These are phyloP conservation scores for Funneliformis geosporum DNA, from an alignment of 192 early-diverging fungal species.

Conservation along the genomic window DNA sequence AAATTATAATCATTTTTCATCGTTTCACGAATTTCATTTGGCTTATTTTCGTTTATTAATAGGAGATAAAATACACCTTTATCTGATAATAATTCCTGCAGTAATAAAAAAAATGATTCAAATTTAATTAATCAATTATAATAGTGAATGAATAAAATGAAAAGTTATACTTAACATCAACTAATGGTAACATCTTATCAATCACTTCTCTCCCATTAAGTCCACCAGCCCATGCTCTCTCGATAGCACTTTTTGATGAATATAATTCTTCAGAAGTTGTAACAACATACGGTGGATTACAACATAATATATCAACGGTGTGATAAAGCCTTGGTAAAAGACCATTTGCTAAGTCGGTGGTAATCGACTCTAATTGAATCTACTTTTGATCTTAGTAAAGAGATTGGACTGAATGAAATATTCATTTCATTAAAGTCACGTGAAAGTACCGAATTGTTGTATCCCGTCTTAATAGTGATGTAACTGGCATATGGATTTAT, in stretches of 20 bases:
- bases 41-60: slow-evolving; percentile 82
- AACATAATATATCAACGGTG: slow-evolving; percentile 77
- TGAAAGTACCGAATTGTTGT: slow-evolving; percentile 47
- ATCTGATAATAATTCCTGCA: slow-evolving; percentile 61
- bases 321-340: slow-evolving; percentile 56
- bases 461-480: slow-evolving; percentile 68
- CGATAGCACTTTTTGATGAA: slow-evolving; percentile 58
- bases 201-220: slow-evolving; percentile 86
- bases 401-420: slow-evolving; percentile 10
- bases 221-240: slow-evolving; percentile 92
- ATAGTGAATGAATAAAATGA: background rate
- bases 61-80: slow-evolving; percentile 85
- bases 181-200: slow-evolving; percentile 72
- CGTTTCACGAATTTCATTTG: slow-evolving; percentile 70
- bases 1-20: slow-evolving; percentile 58
- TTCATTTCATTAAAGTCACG: background rate
- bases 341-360: slow-evolving; percentile 59
- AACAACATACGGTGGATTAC: slow-evolving; percentile 96
- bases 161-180: slow-evolving; percentile 50
- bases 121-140: background rate
- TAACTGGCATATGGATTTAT: slow-evolving; percentile 74
- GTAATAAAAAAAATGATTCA: background rate
- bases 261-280: slow-evolving; percentile 81
- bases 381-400: slow-evolving; percentile 29
- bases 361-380: slow-evolving; percentile 64